Base-by-base conservation (phyloP, 805 yeast species). In the Candida awuae region DNA sequence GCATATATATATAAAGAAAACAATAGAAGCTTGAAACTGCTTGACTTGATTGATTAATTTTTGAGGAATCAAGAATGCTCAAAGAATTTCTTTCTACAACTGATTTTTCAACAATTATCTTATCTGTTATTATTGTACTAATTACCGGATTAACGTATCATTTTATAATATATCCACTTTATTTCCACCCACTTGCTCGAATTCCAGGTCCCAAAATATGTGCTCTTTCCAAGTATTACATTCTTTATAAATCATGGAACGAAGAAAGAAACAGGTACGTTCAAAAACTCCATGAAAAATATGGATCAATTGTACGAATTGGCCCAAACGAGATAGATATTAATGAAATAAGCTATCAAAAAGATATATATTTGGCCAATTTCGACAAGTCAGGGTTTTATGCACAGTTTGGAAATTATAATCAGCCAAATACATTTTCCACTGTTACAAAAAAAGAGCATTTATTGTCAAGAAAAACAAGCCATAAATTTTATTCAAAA, bases 301-400 rank as follows among this genome's bases (percentile, higher is more conserved):
- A 77, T 48, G 88, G 87, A 1, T 70, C 79, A 7, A 72, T 80
- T 4, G 76, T 81, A 5, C 62, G 81, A 17, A 56, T 81, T 12
- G 67, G 76, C 1, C 86, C 87, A 2, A 57, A 61, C 18, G 86
- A 79, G 47, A 62, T 81, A 15, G 76, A 81, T 35, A 68, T 80
- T 32, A 65, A 72, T 32, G 75, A 77, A 37, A 51, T 66, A 4
- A 66, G 65, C 34, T 71, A 63, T 44, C 46, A 78, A 29, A 71
- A 69, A 46, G 75, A 74, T 31, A 68, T 81, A 16, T 82, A 81
- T 53, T 56, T 71, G 38, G 67, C 65, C 42, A 62, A 80, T 62
- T 62, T 68, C 62, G 69, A 82, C 62, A 66, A 81, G 63, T 59
- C 77, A 0, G 43, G 53, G 6, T 80, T 78, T 55, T 80, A 80